Evolutionary conservation across 345 rosid genomes (phyloP), one percentile per base, ranked within the genome.

Genomic region (Rubroshorea leprosula): DNA sequence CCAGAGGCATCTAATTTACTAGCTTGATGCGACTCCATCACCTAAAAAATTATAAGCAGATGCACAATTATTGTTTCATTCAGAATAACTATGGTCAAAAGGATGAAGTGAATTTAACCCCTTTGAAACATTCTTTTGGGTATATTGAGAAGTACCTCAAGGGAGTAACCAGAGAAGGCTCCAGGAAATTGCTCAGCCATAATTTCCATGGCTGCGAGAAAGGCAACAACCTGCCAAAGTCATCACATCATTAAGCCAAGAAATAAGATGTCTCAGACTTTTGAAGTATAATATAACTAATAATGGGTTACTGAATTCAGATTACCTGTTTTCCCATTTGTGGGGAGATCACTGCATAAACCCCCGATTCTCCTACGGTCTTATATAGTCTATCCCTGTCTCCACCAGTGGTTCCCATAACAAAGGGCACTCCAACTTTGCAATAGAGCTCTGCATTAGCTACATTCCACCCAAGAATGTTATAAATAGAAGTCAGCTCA

Each of bases 161-260:
- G 73, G 15, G 86, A 80, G 67, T 89, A 93, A 52, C 99, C 97
- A 66, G 94, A 75, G 61, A 93, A 93, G 62, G 97, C 96, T 55
- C 92, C 97, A 0, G 99, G 99, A 79, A 87, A 93, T 64, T 85
- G 90, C 71, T 89, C 89, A 23, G 97, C 94, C 96, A 93, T 87
- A 43, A 85, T 87, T 59, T 89, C 97, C 97, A 93, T 87, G 0
- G 97, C 99, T 6, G 97, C 97, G 51, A 87, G 97, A 70, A 93
- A 89, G 50, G 97, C 96, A 57, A 93, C 99, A 43, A 89, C 99
- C 97, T 92, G 65, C 21, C 59, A 63, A 38, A 78, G 35, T 41
- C 29, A 49, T 25, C 70, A 44, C 31, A 19, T 62, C 1, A 60
- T 57, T 59, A 61, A 55, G 49, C 67, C 38, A 56, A 53, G 68